Conservation (phyloP, 208 protist species). For the Leishmania gerbilli region DNA sequence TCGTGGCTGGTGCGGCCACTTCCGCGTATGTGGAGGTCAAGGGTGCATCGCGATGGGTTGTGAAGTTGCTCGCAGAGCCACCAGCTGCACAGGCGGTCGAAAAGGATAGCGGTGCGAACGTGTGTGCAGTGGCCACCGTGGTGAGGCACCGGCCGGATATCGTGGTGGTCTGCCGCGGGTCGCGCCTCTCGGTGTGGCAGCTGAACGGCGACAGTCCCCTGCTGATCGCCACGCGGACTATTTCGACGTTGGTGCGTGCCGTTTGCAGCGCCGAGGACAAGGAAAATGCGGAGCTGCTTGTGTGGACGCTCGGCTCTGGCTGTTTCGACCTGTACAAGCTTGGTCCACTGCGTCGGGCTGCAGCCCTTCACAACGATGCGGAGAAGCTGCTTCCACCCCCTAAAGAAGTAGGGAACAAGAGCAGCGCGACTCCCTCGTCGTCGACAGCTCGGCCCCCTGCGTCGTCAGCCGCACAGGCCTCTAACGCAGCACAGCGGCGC, state of each 20-base stretch:
- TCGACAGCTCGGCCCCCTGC: background rate
- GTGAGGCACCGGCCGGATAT: conserved; percentile 13
- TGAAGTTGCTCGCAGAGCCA: conserved; percentile 1
- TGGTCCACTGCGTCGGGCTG: background rate
- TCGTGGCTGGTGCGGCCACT: conserved; percentile 4
- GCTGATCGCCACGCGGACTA: conserved; percentile 3
- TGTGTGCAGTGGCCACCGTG: conserved; percentile 7
- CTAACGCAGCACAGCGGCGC: background rate
- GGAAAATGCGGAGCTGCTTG: background rate
- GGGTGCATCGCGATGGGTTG: conserved; percentile 2
- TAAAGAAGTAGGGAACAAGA: background rate
- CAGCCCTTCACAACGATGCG: background rate
- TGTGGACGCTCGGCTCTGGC: conserved; percentile 7
- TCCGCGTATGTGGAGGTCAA: conserved; percentile 17
- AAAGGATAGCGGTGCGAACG: background rate
- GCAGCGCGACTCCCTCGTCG: background rate
- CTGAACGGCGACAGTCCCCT: conserved; percentile 9
- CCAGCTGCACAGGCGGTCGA: no score
- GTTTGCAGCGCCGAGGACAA: conserved; percentile 17
- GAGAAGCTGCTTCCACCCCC: conserved; percentile 12
- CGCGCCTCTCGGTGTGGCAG: conserved; percentile 20
- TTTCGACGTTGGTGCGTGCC: background rate
- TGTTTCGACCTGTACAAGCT: conserved; percentile 4
- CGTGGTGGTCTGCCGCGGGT: conserved; percentile 11
- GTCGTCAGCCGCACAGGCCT: background rate